These are phyloP conservation scores for Ziziphus jujuba DNA, from an alignment of 306 rosid genomes.

Conservation along the genomic window DNA sequence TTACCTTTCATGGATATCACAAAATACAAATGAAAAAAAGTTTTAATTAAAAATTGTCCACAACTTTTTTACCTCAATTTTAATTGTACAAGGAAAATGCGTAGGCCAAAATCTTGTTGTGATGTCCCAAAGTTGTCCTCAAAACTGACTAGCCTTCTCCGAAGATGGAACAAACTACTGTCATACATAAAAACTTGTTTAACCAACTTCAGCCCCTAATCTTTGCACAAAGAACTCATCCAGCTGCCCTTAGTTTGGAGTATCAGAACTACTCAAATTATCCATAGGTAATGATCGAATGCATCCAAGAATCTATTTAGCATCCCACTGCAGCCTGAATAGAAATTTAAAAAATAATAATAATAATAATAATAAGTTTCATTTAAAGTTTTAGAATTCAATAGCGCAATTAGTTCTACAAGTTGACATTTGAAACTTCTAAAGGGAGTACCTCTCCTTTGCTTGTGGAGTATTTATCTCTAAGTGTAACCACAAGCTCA, in stretches of 20 bases:
- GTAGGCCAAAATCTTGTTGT: conserved; percentile 34
- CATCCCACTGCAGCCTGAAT: conserved; percentile 73
- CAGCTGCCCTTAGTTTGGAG: conserved; percentile 92
- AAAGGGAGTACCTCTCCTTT: conserved; percentile 60
- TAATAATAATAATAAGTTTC: neutral
- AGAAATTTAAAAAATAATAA: conserved; percentile 1
- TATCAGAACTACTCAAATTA: conserved; percentile 1
- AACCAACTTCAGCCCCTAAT: conserved; percentile 73
- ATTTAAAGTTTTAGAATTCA: neutral
- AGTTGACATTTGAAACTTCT: neutral
- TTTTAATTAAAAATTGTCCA: no score
- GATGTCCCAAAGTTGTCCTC: conserved; percentile 25
- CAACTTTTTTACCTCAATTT: conserved; percentile 21
- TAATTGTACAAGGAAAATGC: conserved; percentile 42
- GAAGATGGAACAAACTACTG: conserved; percentile 38
- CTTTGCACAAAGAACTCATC: conserved; percentile 84
- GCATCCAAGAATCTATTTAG: conserved; percentile 90
- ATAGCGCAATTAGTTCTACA: neutral
- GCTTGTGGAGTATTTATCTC: conserved; percentile 85
- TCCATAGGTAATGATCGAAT: conserved; percentile 73
- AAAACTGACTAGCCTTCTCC: conserved; percentile 49
- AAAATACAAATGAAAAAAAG: no score
- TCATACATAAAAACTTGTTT: conserved; percentile 37
- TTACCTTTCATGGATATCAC: neutral
- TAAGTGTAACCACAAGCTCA: conserved; percentile 33